phyloP scores from a whole-genome alignment of 2,329 filamentous ascomycete species.

The Colletotrichum cordylinicola region DNA sequence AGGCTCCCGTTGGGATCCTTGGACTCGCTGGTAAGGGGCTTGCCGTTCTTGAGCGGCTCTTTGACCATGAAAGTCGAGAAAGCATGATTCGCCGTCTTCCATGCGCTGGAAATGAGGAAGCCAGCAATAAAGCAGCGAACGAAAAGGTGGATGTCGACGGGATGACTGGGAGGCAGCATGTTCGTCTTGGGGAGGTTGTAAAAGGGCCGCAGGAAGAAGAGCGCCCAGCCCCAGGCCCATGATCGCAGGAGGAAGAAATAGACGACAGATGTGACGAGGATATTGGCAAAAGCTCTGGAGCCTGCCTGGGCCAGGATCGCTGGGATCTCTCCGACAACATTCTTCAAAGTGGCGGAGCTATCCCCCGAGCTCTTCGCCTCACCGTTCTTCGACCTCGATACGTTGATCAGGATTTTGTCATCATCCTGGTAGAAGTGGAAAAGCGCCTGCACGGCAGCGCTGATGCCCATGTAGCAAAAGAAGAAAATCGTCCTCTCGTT shows the following conservation, averaged over 20 bases:
- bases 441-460: slow-evolving; percentile 73
- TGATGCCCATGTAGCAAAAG: slow-evolving; percentile 69
- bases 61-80: slow-evolving; percentile 84
- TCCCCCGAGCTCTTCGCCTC: slow-evolving; percentile 10
- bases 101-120: slow-evolving; percentile 72
- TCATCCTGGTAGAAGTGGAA: slow-evolving; percentile 76
- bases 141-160: slow-evolving; percentile 61
- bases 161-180: slow-evolving; percentile 64
- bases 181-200: slow-evolving; percentile 78
- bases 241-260: slow-evolving; percentile 70
- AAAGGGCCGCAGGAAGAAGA: slow-evolving; percentile 74
- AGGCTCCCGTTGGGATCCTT: slow-evolving; percentile 93
- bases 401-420: slow-evolving; percentile 66
- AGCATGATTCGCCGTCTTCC: slow-evolving; percentile 77
- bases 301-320: slow-evolving; percentile 40
- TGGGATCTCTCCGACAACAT: slow-evolving; percentile 44
- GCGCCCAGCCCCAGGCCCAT: slow-evolving; percentile 71
- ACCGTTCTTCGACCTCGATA: slow-evolving; percentile 31
- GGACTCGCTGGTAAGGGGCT: slow-evolving; percentile 82
- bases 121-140: slow-evolving; percentile 66
- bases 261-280: slow-evolving; percentile 55
- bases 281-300: slow-evolving; percentile 44
- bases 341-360: slow-evolving; percentile 32
- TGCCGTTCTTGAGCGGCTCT: slow-evolving; percentile 82
- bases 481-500: slow-evolving; percentile 90